A percentile compares a stretch with the other conserved stretches of the same genome.
These are phyloP conservation scores for Malassezia psittaci DNA, from an alignment of 1,284 basidiomycete genomes.

Conservation along the genomic window DNA sequence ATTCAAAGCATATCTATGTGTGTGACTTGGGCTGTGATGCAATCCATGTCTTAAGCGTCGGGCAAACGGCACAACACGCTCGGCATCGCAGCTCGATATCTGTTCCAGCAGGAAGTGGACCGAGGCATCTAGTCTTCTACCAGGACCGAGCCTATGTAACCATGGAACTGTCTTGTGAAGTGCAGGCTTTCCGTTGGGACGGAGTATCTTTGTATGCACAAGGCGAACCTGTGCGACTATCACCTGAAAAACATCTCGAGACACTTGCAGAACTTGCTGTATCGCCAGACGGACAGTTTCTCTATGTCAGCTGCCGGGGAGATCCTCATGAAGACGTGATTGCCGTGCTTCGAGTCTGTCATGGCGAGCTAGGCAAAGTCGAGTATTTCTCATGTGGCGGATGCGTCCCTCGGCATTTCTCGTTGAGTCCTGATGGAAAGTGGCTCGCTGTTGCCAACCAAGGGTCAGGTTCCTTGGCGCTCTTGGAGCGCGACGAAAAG, in stretches of 20 bases:
- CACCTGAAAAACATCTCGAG: neutral
- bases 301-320: constrained; percentile 18
- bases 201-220: neutral
- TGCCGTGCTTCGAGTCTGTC: constrained; percentile 13
- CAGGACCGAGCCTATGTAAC: neutral
- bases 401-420: constrained; percentile 10
- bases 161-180: constrained; percentile 1
- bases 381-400: constrained; percentile 16
- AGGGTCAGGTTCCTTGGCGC: constrained; percentile 4
- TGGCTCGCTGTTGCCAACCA: constrained; percentile 21
- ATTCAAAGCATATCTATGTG: constrained; percentile 15
- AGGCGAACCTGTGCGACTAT: neutral
- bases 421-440: neutral
- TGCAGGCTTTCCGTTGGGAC: neutral
- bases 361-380: constrained; percentile 2
- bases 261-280: constrained; percentile 20
- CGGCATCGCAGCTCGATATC: neutral
- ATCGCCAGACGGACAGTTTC: constrained; percentile 16
- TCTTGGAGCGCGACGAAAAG: constrained; percentile 11
- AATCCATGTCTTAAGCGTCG: constrained; percentile 10
- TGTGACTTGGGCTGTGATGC: constrained; percentile 21
- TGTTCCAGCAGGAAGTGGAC: neutral
- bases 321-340: constrained; percentile 21
- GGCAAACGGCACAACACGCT: neutral
- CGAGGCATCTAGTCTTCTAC: neutral